Evolutionary conservation across 1,139 yeast genomes (phyloP).

Genomic region (Zygosaccharomyces pseudobailii): DNA sequence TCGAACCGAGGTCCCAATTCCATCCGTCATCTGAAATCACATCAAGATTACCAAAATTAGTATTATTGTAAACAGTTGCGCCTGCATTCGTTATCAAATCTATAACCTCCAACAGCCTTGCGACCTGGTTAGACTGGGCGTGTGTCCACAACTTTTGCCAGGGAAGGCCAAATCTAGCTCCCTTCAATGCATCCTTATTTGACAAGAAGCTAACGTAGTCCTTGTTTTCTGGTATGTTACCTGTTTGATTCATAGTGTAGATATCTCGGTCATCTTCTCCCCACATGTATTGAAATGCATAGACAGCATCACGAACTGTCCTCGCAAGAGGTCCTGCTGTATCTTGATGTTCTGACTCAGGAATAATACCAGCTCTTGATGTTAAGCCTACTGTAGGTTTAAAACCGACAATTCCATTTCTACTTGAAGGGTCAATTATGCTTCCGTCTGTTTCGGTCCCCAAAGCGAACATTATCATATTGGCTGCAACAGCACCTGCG

Average conservation of each 20-base stretch:
- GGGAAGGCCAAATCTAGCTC: conserved; percentile 30
- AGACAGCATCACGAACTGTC: conserved; percentile 27
- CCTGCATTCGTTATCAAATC: conserved; percentile 22
- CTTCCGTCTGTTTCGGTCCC: conserved; percentile 31
- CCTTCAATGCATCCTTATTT: conserved; percentile 24
- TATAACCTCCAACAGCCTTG: conserved; percentile 18
- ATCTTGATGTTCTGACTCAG: conserved; percentile 30
- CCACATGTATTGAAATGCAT: conserved; percentile 29
- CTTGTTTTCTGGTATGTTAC: conserved; percentile 27
- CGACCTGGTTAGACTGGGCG: conserved; percentile 16
- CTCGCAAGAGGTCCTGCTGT: conserved; percentile 28
- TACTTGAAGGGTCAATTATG: conserved; percentile 26
- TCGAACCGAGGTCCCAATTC: conserved; percentile 29
- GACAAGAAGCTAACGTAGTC: conserved; percentile 24
- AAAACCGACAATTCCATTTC: conserved; percentile 27
- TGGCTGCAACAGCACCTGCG: conserved; percentile 26
- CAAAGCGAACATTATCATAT: conserved; percentile 26
- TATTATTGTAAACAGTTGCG: conserved; percentile 27
- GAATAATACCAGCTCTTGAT: conserved; percentile 28
- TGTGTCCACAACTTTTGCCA: conserved; percentile 28
- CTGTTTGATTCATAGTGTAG: conserved; percentile 25
- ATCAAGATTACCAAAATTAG: conserved; percentile 25
- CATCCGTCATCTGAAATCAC: conserved; percentile 29
- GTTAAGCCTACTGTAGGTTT: conserved; percentile 31
- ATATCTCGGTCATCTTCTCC: conserved; percentile 27